Evolutionary conservation across 2,329 filamentous ascomycete species (phyloP).

Genomic region (Verticillium isaacii): DNA sequence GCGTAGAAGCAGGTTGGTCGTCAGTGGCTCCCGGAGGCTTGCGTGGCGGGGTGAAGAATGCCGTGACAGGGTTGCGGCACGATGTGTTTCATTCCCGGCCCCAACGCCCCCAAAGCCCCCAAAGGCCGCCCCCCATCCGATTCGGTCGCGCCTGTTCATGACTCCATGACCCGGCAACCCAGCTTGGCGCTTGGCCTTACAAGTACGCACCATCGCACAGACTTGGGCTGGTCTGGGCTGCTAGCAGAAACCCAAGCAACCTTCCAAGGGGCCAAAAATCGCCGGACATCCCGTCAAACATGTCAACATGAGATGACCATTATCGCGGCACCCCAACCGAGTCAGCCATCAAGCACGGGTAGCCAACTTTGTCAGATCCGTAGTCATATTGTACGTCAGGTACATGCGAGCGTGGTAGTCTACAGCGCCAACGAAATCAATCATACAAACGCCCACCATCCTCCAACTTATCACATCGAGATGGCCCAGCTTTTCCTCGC

Average conservation of each 20-base stretch:
- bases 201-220: background rate
- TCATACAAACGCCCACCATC: background rate
- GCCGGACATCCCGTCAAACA: background rate
- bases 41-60: slow-evolving; percentile 1
- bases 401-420: background rate
- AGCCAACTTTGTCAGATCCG: background rate
- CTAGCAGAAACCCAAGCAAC: background rate
- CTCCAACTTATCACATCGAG: background rate
- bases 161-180: background rate
- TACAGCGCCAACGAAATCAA: background rate
- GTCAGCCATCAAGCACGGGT: background rate
- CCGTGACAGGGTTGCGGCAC: slow-evolving; percentile 1
- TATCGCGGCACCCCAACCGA: background rate
- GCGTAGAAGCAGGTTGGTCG: background rate
- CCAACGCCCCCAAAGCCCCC: background rate
- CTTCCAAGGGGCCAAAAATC: background rate
- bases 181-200: background rate
- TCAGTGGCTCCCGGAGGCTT: background rate
- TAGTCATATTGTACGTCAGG: background rate
- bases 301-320: background rate
- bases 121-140: background rate
- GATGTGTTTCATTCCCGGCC: slow-evolving; percentile 1
- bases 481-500: background rate
- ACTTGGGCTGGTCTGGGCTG: too few relatives aligned
- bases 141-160: background rate